Conservation (phyloP, 2,329 filamentous ascomycete species). For the Aspergillus carbonarius region DNA sequence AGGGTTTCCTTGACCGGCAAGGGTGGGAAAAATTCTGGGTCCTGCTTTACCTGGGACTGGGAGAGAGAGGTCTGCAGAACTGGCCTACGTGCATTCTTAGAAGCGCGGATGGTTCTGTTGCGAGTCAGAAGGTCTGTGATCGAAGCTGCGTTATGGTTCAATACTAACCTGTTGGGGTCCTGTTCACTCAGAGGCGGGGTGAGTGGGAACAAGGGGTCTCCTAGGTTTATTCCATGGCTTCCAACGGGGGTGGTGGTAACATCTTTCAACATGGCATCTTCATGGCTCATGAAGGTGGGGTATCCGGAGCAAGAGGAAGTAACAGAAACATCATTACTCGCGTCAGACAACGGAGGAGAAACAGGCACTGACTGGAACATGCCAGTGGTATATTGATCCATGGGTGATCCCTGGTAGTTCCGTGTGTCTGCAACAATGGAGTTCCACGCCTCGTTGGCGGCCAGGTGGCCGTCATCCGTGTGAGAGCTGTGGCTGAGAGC, state of each 20-base stretch:
- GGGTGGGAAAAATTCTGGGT: constrained; percentile 38
- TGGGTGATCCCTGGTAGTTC: constrained; percentile 34
- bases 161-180: constrained; percentile 43
- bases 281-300: constrained; percentile 37
- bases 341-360: constrained; percentile 44
- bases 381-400: constrained; percentile 37
- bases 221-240: constrained; percentile 37
- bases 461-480: constrained; percentile 38
- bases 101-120: constrained; percentile 40
- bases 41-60: constrained; percentile 35
- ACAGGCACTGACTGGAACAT: constrained; percentile 41
- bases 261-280: constrained; percentile 40
- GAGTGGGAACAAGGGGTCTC: constrained; percentile 41
- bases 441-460: constrained; percentile 36
- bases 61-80: constrained; percentile 33
- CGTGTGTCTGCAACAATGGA: constrained; percentile 35
- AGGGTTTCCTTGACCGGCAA: constrained; percentile 35
- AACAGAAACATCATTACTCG: constrained; percentile 42
- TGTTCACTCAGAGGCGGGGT: constrained; percentile 41
- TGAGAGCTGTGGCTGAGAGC: constrained; percentile 39
- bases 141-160: constrained; percentile 4
- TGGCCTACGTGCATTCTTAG: constrained; percentile 40
- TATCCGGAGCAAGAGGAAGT: constrained; percentile 43
- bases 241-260: constrained; percentile 35
- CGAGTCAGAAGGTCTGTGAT: not conserved